phyloP scores from a whole-genome alignment of 257 asterid species.

The Nicotiana undulata region DNA sequence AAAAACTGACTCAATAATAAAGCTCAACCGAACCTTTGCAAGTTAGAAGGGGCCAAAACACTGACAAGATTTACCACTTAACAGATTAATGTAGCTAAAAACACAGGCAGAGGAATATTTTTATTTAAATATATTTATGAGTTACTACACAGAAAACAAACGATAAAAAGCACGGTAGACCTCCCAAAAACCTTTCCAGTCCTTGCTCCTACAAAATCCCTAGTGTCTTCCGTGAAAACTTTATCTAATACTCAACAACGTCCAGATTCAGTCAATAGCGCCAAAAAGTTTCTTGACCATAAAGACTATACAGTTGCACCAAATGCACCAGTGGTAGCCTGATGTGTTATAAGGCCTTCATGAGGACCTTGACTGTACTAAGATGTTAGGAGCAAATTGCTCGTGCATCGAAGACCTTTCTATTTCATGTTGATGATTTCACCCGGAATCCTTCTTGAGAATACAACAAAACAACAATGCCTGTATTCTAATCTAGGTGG shows the following conservation, averaged over 20 bases:
- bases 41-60: neutral
- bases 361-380: neutral
- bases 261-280: neutral
- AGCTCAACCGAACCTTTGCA: neutral
- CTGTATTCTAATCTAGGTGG: neutral
- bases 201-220: neutral
- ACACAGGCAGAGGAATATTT: neutral
- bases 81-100: neutral
- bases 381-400: neutral
- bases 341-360: neutral
- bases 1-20: neutral
- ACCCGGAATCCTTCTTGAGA: neutral
- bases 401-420: neutral
- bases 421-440: neutral
- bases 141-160: neutral
- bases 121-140: neutral
- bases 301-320: neutral
- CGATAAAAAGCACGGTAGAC: neutral
- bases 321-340: neutral
- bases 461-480: neutral
- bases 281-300: neutral
- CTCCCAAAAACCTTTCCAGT: neutral
- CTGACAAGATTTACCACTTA: neutral
- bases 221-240: neutral
- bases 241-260: neutral